Evolutionary conservation across 495 filamentous ascomycete species (phyloP).

Genomic region (Xylaria cubensis): DNA sequence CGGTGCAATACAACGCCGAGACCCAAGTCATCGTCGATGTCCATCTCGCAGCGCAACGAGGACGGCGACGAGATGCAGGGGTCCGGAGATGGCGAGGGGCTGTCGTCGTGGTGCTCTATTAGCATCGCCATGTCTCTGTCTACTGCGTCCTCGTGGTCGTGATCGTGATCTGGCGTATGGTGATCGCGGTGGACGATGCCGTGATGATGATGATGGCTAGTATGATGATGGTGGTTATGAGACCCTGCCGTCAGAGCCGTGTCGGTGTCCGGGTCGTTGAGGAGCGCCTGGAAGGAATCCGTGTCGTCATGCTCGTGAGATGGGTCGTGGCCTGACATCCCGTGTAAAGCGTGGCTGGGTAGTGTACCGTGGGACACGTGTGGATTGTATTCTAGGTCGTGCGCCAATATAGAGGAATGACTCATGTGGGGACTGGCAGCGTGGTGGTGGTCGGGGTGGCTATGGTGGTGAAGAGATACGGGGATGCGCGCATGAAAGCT

Average conservation of each 20-base stretch:
- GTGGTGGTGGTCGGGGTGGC: slow-evolving; percentile 27
- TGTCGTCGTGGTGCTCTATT: slow-evolving; percentile 52
- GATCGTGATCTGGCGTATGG: slow-evolving; percentile 15
- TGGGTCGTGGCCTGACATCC: slow-evolving; percentile 28
- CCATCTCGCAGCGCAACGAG: slow-evolving; percentile 62
- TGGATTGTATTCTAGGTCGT: slow-evolving; percentile 31
- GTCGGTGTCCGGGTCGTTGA: slow-evolving; percentile 40
- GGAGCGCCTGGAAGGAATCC: slow-evolving; percentile 52
- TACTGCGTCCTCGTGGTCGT: slow-evolving; percentile 45
- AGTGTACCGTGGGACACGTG: slow-evolving; percentile 25
- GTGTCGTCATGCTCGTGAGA: slow-evolving; percentile 37
- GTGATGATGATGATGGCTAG: slow-evolving; percentile 30
- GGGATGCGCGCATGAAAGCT: slow-evolving; percentile 31
- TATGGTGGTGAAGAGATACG: slow-evolving; percentile 29
- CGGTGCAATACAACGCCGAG: slow-evolving; percentile 2
- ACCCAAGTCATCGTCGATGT: slow-evolving; percentile 25
- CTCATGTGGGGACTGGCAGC: slow-evolving; percentile 27
- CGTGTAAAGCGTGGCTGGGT: slow-evolving; percentile 12
- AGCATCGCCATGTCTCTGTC: slow-evolving; percentile 61
- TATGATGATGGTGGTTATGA: slow-evolving; percentile 9
- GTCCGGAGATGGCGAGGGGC: slow-evolving; percentile 67
- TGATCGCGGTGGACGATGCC: slow-evolving; percentile 26
- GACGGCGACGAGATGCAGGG: slow-evolving; percentile 66
- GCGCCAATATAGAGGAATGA: slow-evolving; percentile 30
- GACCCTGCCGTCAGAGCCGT: neutral